phyloP scores from a whole-genome alignment of 768 basidiomycete species.

The Tricholomella constricta region DNA sequence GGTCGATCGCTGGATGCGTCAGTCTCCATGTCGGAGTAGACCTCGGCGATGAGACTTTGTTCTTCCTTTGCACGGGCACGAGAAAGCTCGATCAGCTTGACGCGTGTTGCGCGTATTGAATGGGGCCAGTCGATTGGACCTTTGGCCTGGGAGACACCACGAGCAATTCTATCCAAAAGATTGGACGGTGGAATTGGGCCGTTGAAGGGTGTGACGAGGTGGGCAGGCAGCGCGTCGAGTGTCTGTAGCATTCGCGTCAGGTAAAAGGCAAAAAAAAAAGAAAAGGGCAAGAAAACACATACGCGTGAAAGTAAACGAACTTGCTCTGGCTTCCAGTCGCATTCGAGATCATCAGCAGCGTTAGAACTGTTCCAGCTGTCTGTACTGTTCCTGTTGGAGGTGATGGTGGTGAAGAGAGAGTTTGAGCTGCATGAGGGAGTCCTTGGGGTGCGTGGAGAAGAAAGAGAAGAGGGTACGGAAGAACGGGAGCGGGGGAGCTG shows the following conservation, averaged over 20 bases:
- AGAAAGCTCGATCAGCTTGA: constrained; percentile 81
- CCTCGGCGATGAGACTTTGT: constrained; percentile 47
- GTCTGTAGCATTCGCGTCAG: constrained; percentile 48
- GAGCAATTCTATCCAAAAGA: constrained; percentile 84
- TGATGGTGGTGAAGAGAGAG: constrained; percentile 47
- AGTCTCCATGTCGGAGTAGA: constrained; percentile 42
- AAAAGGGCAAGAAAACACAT: constrained; percentile 25
- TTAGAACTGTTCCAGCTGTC: constrained; percentile 88
- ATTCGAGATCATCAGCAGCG: constrained; percentile 62
- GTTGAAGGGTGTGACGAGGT: constrained; percentile 86
- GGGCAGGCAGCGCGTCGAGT: constrained; percentile 78
- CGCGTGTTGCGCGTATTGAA: constrained; percentile 77
- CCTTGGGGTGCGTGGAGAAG: constrained; percentile 61
- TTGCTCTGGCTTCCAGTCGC: constrained; percentile 78
- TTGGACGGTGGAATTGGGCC: constrained; percentile 84
- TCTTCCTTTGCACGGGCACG: constrained; percentile 64
- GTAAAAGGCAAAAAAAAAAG: constrained; percentile 14
- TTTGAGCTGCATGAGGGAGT: constrained; percentile 56
- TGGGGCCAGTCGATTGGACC: constrained; percentile 82
- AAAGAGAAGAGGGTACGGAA: constrained; percentile 48
- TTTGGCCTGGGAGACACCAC: constrained; percentile 73
- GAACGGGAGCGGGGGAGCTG: constrained; percentile 51
- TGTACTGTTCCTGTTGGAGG: constrained; percentile 66
- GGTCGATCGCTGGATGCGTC: constrained; percentile 34
- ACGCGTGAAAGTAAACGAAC: constrained; percentile 68